phyloP scores from a whole-genome alignment of 208 protist species.

The Leishmania amazonensis region DNA sequence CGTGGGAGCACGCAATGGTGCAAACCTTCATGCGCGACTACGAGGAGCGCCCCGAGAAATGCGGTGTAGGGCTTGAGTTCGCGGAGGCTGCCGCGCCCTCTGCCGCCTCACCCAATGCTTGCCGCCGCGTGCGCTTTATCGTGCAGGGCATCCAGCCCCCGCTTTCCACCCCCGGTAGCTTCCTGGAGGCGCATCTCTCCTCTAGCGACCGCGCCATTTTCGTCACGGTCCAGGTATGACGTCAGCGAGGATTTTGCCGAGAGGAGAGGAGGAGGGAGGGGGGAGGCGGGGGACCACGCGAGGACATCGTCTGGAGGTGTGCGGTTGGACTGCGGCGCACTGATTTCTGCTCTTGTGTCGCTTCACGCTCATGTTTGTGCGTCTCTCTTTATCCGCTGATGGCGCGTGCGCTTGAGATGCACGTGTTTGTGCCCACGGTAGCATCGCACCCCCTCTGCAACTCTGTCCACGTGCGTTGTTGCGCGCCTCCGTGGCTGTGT shows the following conservation, averaged over 20 bases:
- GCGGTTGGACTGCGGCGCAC: neutral
- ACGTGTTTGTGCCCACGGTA: neutral
- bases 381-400: constrained; percentile 15
- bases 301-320: neutral
- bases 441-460: neutral
- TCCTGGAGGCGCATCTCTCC: constrained; percentile 56
- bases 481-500: neutral
- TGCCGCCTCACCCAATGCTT: neutral
- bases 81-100: neutral
- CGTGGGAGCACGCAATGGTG: constrained; percentile 34
- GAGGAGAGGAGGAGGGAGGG: neutral
- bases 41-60: constrained; percentile 7
- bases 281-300: neutral
- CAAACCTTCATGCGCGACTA: constrained; percentile 24
- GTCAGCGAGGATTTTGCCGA: neutral
- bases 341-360: neutral
- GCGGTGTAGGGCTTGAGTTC: constrained; percentile 1
- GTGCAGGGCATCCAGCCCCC: constrained; percentile 65
- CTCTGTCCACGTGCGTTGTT: neutral
- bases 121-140: constrained; percentile 47
- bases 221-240: constrained; percentile 41
- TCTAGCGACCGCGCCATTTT: constrained; percentile 69
- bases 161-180: constrained; percentile 51
- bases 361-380: neutral
- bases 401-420: neutral